Percentiles rank a stretch among this genome's conserved stretches.
These are phyloP conservation scores for Penicillium sp. DNA, from an alignment of 2,329 filamentous ascomycete species.

Conservation along the genomic window DNA sequence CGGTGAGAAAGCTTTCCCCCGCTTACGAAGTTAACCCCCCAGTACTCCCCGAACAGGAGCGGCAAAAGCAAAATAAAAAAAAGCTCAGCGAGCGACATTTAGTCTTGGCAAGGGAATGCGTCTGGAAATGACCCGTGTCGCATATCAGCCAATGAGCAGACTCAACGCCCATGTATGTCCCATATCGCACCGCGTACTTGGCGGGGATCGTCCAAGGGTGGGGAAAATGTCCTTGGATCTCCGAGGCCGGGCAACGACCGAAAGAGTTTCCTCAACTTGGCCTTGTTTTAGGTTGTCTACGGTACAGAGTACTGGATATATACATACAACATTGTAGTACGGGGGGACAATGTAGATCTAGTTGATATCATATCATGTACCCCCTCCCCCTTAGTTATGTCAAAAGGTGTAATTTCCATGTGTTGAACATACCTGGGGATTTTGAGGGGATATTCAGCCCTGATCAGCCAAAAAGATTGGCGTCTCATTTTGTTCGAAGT, in stretches of 20 bases:
- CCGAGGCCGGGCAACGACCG: constrained; percentile 14
- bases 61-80: constrained; percentile 4
- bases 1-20: constrained; percentile 8
- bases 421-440: constrained; percentile 14
- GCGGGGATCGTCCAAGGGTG: constrained; percentile 15
- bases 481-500: neutral
- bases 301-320: neutral
- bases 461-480: neutral
- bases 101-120: constrained; percentile 17
- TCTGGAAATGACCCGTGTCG: constrained; percentile 19
- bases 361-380: constrained; percentile 15
- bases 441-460: constrained; percentile 4
- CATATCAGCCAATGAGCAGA: constrained; percentile 17
- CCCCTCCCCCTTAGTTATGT: constrained; percentile 11
- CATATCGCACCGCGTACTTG: constrained; percentile 17
- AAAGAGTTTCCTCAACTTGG: constrained; percentile 6
- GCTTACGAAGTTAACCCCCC: neutral
- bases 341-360: constrained; percentile 6
- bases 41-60: constrained; percentile 9
- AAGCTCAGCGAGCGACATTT: constrained; percentile 18
- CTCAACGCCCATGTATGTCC: constrained; percentile 8
- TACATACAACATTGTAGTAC: neutral
- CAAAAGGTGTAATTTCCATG: constrained; percentile 13
- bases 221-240: constrained; percentile 10
- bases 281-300: neutral